Evolutionary conservation across 768 basidiomycete species (phyloP).

Genomic region (Macrocybe gigantea): DNA sequence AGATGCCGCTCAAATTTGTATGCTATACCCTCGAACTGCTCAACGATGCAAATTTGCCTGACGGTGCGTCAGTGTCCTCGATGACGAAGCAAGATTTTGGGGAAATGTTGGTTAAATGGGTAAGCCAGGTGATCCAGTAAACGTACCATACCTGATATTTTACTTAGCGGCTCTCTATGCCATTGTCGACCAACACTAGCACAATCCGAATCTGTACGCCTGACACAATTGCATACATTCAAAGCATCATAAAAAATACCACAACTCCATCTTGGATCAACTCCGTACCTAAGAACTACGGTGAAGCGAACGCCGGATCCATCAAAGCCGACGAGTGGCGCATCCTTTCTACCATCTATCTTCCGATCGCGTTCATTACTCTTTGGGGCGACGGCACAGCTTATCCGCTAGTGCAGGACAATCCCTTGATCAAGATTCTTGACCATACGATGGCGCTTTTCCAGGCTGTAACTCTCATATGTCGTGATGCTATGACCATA

Average conservation of each 20-base stretch:
- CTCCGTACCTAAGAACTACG: slow-evolving; percentile 22
- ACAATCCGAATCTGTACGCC: too few species aligned
- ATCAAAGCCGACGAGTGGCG: slow-evolving; percentile 32
- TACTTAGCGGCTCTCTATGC: too few species aligned
- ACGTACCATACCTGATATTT: too few species aligned
- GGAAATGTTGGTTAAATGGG: too few species aligned
- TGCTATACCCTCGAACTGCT: too few species aligned
- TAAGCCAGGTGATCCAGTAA: too few species aligned
- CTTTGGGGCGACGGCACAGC: slow-evolving; percentile 16
- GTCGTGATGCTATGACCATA: slow-evolving; percentile 7
- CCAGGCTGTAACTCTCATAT: slow-evolving; percentile 15
- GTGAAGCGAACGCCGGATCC: slow-evolving; percentile 17
- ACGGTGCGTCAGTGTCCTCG: too few species aligned
- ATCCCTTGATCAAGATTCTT: slow-evolving; percentile 7
- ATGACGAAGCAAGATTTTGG: too few species aligned
- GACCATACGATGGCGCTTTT: slow-evolving; percentile 23
- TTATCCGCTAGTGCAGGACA: neutral
- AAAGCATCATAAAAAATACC: slow-evolving; percentile 15
- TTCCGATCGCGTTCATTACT: slow-evolving; percentile 27
- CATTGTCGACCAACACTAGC: too few species aligned
- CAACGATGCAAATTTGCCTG: too few species aligned
- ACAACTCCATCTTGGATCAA: slow-evolving; percentile 18
- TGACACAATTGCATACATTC: slow-evolving; percentile 11
- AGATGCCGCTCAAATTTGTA: too few species aligned
- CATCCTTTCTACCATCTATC: slow-evolving; percentile 17